These are phyloP conservation scores for Aphanomyces euteiches DNA, from an alignment of 352 stramenopile genomes.

Conservation along the genomic window DNA sequence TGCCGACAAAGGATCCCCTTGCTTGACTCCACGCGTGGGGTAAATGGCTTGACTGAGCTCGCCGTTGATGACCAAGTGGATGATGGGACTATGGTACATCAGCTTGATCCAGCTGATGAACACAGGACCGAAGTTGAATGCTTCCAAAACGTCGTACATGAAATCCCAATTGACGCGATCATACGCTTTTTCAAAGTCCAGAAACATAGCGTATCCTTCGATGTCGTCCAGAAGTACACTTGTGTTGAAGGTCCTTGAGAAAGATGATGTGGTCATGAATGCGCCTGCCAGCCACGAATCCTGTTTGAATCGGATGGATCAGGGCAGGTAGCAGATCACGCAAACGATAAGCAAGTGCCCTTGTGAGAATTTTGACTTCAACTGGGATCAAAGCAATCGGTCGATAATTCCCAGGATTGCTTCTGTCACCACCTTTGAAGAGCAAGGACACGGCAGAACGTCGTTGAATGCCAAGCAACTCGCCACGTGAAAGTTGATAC, in stretches of 20 bases:
- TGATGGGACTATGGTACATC: too few relatives aligned
- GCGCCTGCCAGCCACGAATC: conserved; percentile 27
- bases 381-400: conserved; percentile 38
- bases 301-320: conserved; percentile 34
- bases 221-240: conserved; percentile 16
- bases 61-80: too few relatives aligned
- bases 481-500: conserved; percentile 25
- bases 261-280: conserved; percentile 33
- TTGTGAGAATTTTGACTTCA: conserved; percentile 33
- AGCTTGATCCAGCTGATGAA: too few relatives aligned
- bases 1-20: too few relatives aligned
- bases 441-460: conserved; percentile 30
- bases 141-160: too few relatives aligned
- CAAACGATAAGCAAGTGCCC: conserved; percentile 8
- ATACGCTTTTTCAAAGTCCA: conserved; percentile 32
- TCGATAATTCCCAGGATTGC: conserved; percentile 31
- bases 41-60: too few relatives aligned
- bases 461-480: conserved; percentile 31
- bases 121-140: too few relatives aligned
- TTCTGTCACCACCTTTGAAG: conserved; percentile 30
- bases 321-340: background rate
- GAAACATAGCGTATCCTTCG: conserved; percentile 30
- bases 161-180: too few relatives aligned
- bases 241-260: conserved; percentile 31
- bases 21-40: too few relatives aligned